These are phyloP conservation scores for Labyrinthula sp. DNA, from an alignment of 352 stramenopile genomes.

Conservation along the genomic window DNA sequence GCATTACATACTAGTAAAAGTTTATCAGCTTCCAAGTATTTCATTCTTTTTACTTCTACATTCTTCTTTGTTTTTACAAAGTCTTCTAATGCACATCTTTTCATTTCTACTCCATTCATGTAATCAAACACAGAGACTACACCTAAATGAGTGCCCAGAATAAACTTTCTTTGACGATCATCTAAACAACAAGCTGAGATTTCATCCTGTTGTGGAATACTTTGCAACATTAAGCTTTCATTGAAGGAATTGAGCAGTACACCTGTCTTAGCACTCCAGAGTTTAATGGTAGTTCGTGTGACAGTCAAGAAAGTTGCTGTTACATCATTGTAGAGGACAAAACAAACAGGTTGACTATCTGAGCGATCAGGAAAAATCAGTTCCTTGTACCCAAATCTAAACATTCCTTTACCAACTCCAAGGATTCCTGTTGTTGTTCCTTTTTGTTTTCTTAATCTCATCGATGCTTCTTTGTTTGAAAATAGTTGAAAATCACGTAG, in stretches of 20 bases:
- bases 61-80: slow-evolving; percentile 45
- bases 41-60: slow-evolving; percentile 49
- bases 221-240: too few species aligned
- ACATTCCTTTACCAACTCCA: slow-evolving; percentile 49
- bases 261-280: slow-evolving; percentile 57
- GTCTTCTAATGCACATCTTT: slow-evolving; percentile 50
- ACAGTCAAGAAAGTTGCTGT: slow-evolving; percentile 61
- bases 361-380: slow-evolving; percentile 55
- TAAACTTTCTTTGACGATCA: slow-evolving; percentile 54
- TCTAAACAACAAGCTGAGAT: slow-evolving; percentile 54
- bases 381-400: slow-evolving; percentile 61
- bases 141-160: slow-evolving; percentile 53
- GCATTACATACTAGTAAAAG: slow-evolving; percentile 53
- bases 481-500: slow-evolving; percentile 49
- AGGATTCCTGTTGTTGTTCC: too few species aligned
- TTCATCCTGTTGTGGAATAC: slow-evolving; percentile 41
- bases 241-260: slow-evolving; percentile 54
- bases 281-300: slow-evolving; percentile 49
- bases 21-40: slow-evolving; percentile 57
- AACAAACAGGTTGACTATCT: slow-evolving; percentile 52
- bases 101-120: slow-evolving; percentile 58
- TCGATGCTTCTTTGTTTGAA: slow-evolving; percentile 47
- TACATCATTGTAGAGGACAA: slow-evolving; percentile 54
- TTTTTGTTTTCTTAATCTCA: too few species aligned
- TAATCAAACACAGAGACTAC: slow-evolving; percentile 58